Conservation (phyloP, 768 basidiomycete genomes). For the Tulasnella sp. region DNA sequence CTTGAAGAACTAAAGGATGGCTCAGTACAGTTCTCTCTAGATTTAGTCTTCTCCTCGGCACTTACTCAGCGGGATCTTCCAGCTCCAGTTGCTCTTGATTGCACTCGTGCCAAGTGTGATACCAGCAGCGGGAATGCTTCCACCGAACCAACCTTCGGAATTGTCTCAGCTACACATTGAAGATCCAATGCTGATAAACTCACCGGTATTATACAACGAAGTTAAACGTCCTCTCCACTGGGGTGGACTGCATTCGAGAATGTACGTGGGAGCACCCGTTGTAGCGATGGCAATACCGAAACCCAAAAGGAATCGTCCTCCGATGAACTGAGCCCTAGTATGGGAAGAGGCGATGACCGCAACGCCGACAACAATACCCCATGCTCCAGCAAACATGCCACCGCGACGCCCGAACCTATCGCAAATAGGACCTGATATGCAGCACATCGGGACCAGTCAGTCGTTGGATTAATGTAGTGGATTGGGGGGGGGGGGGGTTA, state of each 20-base stretch:
- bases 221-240: conserved; percentile 29
- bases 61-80: conserved; percentile 27
- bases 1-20: conserved; percentile 31
- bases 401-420: conserved; percentile 34
- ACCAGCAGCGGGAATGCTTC: conserved; percentile 28
- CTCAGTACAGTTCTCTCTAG: background rate
- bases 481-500: too few relatives aligned
- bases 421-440: conserved; percentile 25
- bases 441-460: background rate
- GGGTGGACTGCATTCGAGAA: conserved; percentile 37
- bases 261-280: conserved; percentile 37
- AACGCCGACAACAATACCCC: conserved; percentile 34
- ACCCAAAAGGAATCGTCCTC: conserved; percentile 36
- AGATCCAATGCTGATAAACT: background rate
- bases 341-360: conserved; percentile 33
- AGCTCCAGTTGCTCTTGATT: conserved; percentile 28
- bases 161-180: background rate
- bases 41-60: background rate
- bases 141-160: conserved; percentile 25
- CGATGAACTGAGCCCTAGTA: conserved; percentile 35
- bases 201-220: conserved; percentile 26
- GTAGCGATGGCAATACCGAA: conserved; percentile 37
- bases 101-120: conserved; percentile 20
- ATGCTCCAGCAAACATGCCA: conserved; percentile 34
- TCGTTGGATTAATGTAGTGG: background rate